phyloP scores from a whole-genome alignment of 108 stramenopile species.

The Discostella stelligeroides region DNA sequence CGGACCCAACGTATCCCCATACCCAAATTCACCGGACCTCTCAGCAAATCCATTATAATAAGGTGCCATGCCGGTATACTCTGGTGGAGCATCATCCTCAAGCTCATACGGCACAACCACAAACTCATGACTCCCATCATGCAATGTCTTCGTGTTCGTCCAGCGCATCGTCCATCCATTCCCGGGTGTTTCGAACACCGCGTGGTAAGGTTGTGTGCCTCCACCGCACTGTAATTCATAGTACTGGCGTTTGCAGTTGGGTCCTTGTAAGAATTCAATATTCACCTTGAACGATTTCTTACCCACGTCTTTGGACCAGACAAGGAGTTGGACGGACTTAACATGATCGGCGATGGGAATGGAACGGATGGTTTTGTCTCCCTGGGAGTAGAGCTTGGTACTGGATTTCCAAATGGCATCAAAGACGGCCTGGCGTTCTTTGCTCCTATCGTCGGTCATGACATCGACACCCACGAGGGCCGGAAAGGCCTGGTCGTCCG shows the following conservation, averaged over 20 bases:
- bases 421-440: conserved; percentile 57
- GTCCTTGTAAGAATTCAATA: conserved; percentile 66
- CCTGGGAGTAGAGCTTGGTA: conserved; percentile 45
- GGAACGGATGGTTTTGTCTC: conserved; percentile 62
- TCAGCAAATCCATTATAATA: conserved; percentile 33
- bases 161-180: conserved; percentile 57
- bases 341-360: conserved; percentile 65
- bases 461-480: conserved; percentile 61
- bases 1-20: conserved; percentile 43
- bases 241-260: conserved; percentile 56
- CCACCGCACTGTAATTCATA: conserved; percentile 66
- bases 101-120: conserved; percentile 61
- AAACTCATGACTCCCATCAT: conserved; percentile 60
- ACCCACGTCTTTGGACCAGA: conserved; percentile 63
- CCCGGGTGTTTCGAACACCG: conserved; percentile 61
- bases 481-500: conserved; percentile 61
- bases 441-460: conserved; percentile 56
- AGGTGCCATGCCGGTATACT: conserved; percentile 11
- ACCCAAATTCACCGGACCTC: conserved; percentile 30
- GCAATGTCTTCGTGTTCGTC: conserved; percentile 62
- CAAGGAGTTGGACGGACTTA: conserved; percentile 64
- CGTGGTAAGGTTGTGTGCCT: conserved; percentile 67
- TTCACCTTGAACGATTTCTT: conserved; percentile 70
- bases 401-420: conserved; percentile 57
- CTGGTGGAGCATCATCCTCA: conserved; percentile 23